Evolutionary conservation across 495 filamentous ascomycete species (phyloP).

Genomic region (Penicillium crystallinum): DNA sequence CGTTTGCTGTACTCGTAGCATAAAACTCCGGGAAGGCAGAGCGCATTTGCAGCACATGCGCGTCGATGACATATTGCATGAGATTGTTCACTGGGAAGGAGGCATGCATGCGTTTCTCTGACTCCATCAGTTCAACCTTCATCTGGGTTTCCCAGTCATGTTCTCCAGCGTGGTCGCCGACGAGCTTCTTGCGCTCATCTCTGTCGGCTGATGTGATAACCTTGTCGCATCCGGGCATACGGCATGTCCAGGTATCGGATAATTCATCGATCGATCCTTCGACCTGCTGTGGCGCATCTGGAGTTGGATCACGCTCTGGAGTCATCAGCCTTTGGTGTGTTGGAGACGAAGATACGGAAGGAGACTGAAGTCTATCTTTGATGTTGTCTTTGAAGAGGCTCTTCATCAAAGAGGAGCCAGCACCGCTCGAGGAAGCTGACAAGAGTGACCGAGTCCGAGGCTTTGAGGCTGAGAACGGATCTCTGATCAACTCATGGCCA

Average conservation of each 20-base stretch:
- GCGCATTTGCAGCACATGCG: conserved; percentile 24
- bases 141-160: conserved; percentile 62
- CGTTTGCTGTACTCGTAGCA: conserved; percentile 4
- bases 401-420: conserved; percentile 30
- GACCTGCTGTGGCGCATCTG: conserved; percentile 14
- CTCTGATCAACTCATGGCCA: conserved; percentile 38
- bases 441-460: conserved; percentile 31
- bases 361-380: conserved; percentile 24
- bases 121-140: conserved; percentile 52
- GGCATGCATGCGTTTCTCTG: conserved; percentile 39
- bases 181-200: conserved; percentile 51
- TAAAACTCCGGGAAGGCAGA: conserved; percentile 23
- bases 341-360: conserved; percentile 18
- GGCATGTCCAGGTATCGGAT: conserved; percentile 65
- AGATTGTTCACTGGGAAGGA: conserved; percentile 38
- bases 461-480: conserved; percentile 37
- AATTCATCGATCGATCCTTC: conserved; percentile 27
- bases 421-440: conserved; percentile 24
- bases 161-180: conserved; percentile 57
- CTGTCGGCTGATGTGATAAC: conserved; percentile 56
- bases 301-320: conserved; percentile 33
- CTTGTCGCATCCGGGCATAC: conserved; percentile 60
- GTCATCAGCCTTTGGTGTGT: conserved; percentile 1
- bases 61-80: conserved; percentile 25
- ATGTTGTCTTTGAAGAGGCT: conserved; percentile 31